Conservation (phyloP, 2,329 filamentous ascomycete species). For the Lachnellula subtilissima region DNA sequence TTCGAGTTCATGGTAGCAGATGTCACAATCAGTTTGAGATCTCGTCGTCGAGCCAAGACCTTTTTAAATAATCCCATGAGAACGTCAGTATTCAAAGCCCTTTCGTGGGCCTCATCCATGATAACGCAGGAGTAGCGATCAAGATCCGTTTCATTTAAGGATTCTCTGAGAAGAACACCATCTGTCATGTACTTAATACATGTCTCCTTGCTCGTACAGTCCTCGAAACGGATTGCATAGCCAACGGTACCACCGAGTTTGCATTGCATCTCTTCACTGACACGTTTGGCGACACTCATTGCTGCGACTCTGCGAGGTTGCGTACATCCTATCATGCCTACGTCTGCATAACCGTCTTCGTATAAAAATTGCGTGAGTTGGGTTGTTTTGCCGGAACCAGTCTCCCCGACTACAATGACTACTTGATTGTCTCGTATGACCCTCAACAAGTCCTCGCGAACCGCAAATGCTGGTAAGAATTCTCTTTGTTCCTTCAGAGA, state of each 20-base stretch:
- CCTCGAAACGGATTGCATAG: slow-evolving; percentile 97
- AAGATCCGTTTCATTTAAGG: slow-evolving; percentile 83
- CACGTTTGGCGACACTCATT: slow-evolving; percentile 98
- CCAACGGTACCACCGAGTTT: slow-evolving; percentile 82
- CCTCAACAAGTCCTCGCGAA: slow-evolving; percentile 84
- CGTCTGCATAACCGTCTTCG: slow-evolving; percentile 86
- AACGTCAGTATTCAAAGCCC: slow-evolving; percentile 93
- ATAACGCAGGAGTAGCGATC: slow-evolving; percentile 98
- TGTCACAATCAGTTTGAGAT: slow-evolving; percentile 94
- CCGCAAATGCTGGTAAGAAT: slow-evolving; percentile 90
- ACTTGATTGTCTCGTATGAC: slow-evolving; percentile 97
- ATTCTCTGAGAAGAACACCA: slow-evolving; percentile 88
- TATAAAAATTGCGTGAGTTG: slow-evolving; percentile 94
- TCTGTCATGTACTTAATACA: slow-evolving; percentile 99
- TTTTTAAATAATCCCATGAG: slow-evolving; percentile 98
- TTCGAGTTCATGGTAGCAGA: slow-evolving; percentile 99
- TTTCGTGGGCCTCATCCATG: slow-evolving; percentile 98
- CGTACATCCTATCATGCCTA: slow-evolving; percentile 91
- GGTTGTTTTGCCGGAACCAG: slow-evolving; percentile 95
- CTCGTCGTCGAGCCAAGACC: slow-evolving; percentile 79
- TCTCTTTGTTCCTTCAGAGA: slow-evolving; percentile 86
- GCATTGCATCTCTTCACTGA: slow-evolving; percentile 97
- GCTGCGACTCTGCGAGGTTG: slow-evolving; percentile 94
- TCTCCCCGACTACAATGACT: slow-evolving; percentile 93
- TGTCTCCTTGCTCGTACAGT: slow-evolving; percentile 93